Base-by-base conservation (phyloP, 768 basidiomycete species). In the Tulasnella sp. region DNA sequence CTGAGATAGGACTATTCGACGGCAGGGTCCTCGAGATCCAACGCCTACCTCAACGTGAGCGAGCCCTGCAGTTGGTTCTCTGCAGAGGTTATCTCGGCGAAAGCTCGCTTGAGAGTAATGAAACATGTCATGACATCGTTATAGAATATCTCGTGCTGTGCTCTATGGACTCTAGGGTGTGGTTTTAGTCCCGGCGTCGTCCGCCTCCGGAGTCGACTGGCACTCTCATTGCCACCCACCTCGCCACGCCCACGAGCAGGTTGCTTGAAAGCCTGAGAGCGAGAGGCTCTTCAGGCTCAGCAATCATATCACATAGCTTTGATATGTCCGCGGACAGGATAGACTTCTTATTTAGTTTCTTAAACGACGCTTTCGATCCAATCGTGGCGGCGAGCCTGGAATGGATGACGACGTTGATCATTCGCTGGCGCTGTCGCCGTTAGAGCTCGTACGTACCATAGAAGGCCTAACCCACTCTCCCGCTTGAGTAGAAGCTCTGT, bases 371-470 rank as follows among this genome's bases (percentile, higher is more conserved):
- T 80, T 89, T 90, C 8, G 93, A 89, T 47, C 94, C 94, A 29
- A 95, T 83, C 1, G 94, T 96, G 1, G 94, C 94, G 8, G 92
- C 92, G 29, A 96, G 87, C 94, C 94, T 96, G 73, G 11, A 64
- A 32, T 19, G 4, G 37, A 34, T 1, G 37, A 22, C 29, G 26
- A 11, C 5, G 42, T 52, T 71, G 14, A 65, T 67, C 64, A 74
- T 59, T 70, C 37, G 35, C 36, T 5, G 42, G 29, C 14, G 8
- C 22, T 26, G 5, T 44, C 40, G 26, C n/a, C 40, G 67, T 35
- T 2, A 22, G 47, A 9, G 12, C n/a, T 9, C 32, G 11, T 26
- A 9, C 36, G 72, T 79, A 92, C 92, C 92, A 94, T 22, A 94
- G 83, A n/a, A 94, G 85, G 72, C 94, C 94, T 77, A 92, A 94